phyloP scores from a whole-genome alignment of 2,329 filamentous ascomycete species.

The Macrophomina phaseolina region DNA sequence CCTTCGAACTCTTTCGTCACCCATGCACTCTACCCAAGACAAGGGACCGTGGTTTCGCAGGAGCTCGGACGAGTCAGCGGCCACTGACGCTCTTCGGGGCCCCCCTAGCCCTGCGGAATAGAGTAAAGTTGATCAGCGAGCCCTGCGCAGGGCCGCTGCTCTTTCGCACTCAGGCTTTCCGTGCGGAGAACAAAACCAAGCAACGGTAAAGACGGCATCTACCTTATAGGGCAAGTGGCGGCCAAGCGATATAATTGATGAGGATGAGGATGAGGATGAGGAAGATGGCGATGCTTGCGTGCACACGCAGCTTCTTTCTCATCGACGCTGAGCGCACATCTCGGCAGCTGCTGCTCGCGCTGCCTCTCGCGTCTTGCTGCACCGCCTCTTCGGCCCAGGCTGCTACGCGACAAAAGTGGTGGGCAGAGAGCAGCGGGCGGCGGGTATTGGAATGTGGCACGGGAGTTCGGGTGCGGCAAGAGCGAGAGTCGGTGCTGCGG shows the following conservation, averaged over 20 bases:
- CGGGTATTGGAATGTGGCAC: neutral
- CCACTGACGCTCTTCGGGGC: neutral
- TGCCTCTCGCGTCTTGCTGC: neutral
- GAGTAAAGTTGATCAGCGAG: constrained; percentile 11
- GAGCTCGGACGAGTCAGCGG: neutral
- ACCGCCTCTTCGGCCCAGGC: constrained; percentile 7
- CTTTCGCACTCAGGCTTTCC: neutral
- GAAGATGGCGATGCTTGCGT: constrained; percentile 8
- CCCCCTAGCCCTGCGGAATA: neutral
- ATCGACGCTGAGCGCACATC: neutral
- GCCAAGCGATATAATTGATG: neutral
- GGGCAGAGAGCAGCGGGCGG: neutral
- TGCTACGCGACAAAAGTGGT: constrained; percentile 2
- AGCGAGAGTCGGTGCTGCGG: neutral
- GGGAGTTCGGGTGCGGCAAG: neutral
- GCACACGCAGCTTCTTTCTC: neutral
- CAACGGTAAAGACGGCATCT: neutral
- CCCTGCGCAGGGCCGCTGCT: neutral
- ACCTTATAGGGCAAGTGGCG: neutral
- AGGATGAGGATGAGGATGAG: too few relatives aligned
- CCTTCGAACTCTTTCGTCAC: neutral
- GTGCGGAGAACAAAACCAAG: neutral
- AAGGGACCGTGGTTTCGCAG: neutral
- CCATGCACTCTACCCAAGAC: constrained; percentile 15
- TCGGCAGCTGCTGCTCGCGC: neutral